Evolutionary conservation across 805 yeast genomes (phyloP), one percentile per base, ranked within the genome.

Genomic region (Saccharomycopsis fibuligera): DNA sequence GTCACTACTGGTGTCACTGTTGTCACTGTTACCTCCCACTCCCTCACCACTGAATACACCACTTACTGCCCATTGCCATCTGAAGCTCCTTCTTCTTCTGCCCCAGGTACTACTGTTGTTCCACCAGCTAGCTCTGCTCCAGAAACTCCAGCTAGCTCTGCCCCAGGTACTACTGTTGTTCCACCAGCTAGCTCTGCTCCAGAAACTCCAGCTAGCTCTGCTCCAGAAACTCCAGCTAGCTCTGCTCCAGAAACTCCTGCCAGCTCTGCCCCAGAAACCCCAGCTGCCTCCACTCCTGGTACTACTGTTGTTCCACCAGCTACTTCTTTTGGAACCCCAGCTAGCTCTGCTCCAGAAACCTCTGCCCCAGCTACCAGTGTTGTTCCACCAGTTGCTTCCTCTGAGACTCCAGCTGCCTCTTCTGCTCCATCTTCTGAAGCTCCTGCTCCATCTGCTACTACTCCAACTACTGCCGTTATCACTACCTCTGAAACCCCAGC

Each of bases 1-100:
- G 52, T 56, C 35, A 58, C 62, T 27, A 60, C 63, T 16, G 63
- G 62, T 47, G 56, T 60, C 45, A 57, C 64, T 38, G 48, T 56
- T 35, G 49, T 58, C 44, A 58, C 65, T 23, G 53, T 45, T 33
- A 61, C 63, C 25, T 49, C 54, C 19, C 50, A 53, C 4, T 61
- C 56, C 39, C 47, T 55, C 30, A 55, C 54, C 25, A 60, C 65
- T 37, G 56, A 56, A 36, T 51, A 54, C 51, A 60, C 64, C 35
- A 60, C 61, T 36, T 56, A 54, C 54, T 58, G 63, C 40, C 64
- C 67, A 44, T 16, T 10, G 35, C 45, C 45, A 41, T 29, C 16
- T 4, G n/a, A 4, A 17, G 24, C 49, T 39, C 40, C 45, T 16
- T 33, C 41, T 31, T 31, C 49, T 35, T n/a, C 38, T 23, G 40